Evolutionary conservation across 176 grass and related monocot species (phyloP).

Genomic region (Pontederia paniculata): DNA sequence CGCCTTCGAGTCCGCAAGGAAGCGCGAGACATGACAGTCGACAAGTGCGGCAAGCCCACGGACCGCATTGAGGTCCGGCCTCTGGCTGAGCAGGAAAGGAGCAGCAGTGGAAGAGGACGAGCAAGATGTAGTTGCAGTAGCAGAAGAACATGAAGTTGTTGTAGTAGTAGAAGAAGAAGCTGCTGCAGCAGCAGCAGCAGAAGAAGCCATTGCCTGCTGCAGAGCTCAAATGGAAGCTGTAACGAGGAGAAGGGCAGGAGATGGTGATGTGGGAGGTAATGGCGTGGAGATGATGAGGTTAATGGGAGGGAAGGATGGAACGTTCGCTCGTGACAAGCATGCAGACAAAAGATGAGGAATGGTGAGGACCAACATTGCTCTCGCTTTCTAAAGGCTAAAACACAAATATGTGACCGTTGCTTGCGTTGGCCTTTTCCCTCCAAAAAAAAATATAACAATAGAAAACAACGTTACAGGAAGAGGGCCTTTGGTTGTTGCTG

Average conservation of each 20-base stretch:
- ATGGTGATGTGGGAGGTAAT: neutral
- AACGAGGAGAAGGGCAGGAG: neutral
- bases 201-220: neutral
- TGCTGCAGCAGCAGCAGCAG: no score
- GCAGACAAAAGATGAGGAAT: conserved; percentile 4
- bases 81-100: neutral
- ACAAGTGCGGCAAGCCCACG: conserved; percentile 42
- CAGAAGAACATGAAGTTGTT: no score
- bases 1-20: conserved; percentile 36
- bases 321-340: conserved; percentile 23
- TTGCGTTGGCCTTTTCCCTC: neutral
- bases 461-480: no score
- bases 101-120: neutral
- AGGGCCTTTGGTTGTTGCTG: no score
- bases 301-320: conserved; percentile 2
- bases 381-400: neutral
- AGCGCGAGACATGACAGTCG: conserved; percentile 35
- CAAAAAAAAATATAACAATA: neutral
- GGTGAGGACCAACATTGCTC: neutral
- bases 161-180: no score
- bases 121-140: no score
- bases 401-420: conserved; percentile 11
- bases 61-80: conserved; percentile 28
- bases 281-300: neutral
- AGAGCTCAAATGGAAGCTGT: neutral